Percentiles rank a stretch among this genome's conserved stretches.
Evolutionary conservation across 78 protist genomes (phyloP).

Genomic region (Dictyostelium capitatum): DNA sequence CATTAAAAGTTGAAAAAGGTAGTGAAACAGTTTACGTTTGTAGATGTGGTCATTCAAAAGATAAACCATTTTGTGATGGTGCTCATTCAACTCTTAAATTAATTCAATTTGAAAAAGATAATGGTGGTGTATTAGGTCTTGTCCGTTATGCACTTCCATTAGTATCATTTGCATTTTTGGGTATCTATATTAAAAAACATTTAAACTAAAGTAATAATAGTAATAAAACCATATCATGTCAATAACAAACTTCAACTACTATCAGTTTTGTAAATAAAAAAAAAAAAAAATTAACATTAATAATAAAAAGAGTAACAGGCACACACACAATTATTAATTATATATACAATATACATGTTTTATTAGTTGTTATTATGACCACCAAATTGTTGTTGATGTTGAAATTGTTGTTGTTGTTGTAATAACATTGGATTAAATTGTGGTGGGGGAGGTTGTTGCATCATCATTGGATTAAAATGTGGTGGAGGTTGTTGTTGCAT

Average conservation of each 20-base stretch:
- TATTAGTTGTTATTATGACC: too few relatives aligned
- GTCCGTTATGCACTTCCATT: constrained; percentile 9
- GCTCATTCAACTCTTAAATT: constrained; percentile 36
- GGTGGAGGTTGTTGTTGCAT: background rate
- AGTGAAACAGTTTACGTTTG: constrained; percentile 61
- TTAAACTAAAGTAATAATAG: background rate
- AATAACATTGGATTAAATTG: background rate
- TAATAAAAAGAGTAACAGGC: background rate
- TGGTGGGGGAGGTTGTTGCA: background rate
- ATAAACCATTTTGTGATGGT: constrained; percentile 76
- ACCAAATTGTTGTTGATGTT: background rate
- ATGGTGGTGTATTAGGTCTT: background rate
- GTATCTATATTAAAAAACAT: background rate
- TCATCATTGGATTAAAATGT: background rate
- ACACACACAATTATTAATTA: too few relatives aligned
- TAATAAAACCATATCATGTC: background rate
- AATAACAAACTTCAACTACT: too few relatives aligned
- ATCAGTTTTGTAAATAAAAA: constrained; percentile 4
- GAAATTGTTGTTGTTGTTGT: background rate
- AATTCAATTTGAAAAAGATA: constrained; percentile 20
- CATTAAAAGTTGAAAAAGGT: constrained; percentile 45
- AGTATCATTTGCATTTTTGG: background rate
- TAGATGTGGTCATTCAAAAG: constrained; percentile 72
- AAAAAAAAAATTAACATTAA: background rate
- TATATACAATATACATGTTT: too few relatives aligned